Evolutionary conservation across 345 rosid genomes (phyloP).

Genomic region (Atalantia buxifolia): DNA sequence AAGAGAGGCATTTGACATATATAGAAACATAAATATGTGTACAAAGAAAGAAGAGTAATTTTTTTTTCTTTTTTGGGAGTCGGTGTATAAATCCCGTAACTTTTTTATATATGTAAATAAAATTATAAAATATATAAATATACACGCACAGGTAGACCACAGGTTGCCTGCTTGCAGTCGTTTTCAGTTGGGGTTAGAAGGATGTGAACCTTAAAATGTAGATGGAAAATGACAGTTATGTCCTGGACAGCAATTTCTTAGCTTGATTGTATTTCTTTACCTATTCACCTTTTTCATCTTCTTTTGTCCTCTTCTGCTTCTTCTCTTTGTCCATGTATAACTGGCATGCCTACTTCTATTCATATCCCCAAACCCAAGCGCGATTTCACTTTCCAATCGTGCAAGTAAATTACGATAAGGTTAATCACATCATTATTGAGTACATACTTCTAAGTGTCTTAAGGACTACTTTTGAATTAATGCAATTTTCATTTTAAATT

Average conservation of each 20-base stretch:
- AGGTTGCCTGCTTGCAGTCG: conserved; percentile 94
- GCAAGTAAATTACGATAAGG: background rate
- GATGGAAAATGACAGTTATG: conserved; percentile 34
- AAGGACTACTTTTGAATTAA: too few relatives aligned
- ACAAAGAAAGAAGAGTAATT: conserved; percentile 12
- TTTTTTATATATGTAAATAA: too few relatives aligned
- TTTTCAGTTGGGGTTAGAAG: conserved; percentile 53
- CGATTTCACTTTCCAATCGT: background rate
- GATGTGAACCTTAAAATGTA: conserved; percentile 52
- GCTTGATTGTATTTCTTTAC: conserved; percentile 3
- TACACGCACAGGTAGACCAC: conserved; percentile 52
- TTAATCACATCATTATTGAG: background rate
- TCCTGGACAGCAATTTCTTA: conserved; percentile 13
- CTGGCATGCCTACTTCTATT: background rate
- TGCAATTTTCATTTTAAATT: too few relatives aligned
- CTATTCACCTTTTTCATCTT: background rate
- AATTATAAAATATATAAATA: background rate
- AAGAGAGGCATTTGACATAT: conserved; percentile 11
- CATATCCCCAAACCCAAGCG: background rate
- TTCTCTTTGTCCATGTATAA: background rate
- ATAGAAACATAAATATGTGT: background rate
- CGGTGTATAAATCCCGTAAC: conserved; percentile 31
- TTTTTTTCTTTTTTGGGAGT: conserved; percentile 5
- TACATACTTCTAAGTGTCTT: too few relatives aligned
- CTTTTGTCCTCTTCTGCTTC: conserved; percentile 26